Evolutionary conservation across 805 yeast species (phyloP).

Genomic region (Helenozyma rhizophorensis): DNA sequence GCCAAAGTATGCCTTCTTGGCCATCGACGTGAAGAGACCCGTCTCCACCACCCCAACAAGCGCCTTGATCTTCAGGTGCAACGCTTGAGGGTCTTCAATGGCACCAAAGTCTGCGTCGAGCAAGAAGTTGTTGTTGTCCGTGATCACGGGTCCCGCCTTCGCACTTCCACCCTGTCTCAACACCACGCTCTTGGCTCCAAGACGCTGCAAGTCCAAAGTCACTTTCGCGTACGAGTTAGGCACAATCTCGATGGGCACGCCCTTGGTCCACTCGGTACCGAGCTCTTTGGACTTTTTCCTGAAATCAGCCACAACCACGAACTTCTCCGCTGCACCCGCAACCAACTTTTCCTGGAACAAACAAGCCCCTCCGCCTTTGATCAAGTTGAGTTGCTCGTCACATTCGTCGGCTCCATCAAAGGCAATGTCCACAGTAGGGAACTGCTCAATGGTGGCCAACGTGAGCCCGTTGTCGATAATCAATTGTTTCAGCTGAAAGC

Average conservation of each 20-base stretch:
- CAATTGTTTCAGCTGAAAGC: conserved; percentile 88
- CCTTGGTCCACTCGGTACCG: conserved; percentile 82
- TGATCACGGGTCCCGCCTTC: conserved; percentile 95
- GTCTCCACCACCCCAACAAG: conserved; percentile 95
- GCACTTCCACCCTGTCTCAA: conserved; percentile 85
- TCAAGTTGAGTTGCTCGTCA: conserved; percentile 73
- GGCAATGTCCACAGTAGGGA: conserved; percentile 79
- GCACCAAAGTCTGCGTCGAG: conserved; percentile 91
- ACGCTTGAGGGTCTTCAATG: conserved; percentile 44
- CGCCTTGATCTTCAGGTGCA: conserved; percentile 65
- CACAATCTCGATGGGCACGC: conserved; percentile 93
- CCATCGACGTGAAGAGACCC: conserved; percentile 77
- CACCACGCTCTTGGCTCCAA: conserved; percentile 62
- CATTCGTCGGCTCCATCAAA: conserved; percentile 99
- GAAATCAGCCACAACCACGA: conserved; percentile 88
- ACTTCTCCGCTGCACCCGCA: conserved; percentile 70
- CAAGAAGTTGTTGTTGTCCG: conserved; percentile 91
- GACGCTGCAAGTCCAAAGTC: conserved; percentile 48
- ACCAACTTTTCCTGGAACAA: conserved; percentile 93
- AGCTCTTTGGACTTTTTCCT: conserved; percentile 72
- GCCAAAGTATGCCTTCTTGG: conserved; percentile 84
- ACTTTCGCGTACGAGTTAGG: conserved; percentile 85
- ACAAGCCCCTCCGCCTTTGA: conserved; percentile 99
- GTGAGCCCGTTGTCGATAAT: conserved; percentile 76
- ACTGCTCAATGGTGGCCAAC: conserved; percentile 80